These are phyloP conservation scores for Mycena kentingensis DNA, from an alignment of 768 basidiomycete species.

Conservation along the genomic window DNA sequence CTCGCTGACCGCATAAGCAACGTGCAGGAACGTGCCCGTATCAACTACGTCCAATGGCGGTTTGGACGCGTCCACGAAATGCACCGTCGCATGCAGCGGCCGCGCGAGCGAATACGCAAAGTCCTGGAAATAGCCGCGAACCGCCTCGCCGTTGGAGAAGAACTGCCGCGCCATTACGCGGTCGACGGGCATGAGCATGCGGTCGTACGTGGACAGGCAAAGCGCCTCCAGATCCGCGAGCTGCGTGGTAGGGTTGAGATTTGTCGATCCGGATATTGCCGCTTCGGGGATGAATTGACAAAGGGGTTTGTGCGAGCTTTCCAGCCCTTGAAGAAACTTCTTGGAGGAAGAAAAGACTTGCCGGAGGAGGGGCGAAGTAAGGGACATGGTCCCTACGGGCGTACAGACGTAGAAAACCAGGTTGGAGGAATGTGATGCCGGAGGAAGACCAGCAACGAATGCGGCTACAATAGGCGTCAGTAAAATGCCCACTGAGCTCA, in stretches of 20 bases:
- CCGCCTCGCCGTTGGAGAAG: slow-evolving; percentile 39
- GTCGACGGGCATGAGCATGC: slow-evolving; percentile 61
- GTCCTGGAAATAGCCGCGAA: slow-evolving; percentile 58
- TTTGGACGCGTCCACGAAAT: slow-evolving; percentile 42
- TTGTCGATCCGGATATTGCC: slow-evolving; percentile 48
- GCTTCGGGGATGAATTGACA: slow-evolving; percentile 78
- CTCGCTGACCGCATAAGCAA: slow-evolving; percentile 67
- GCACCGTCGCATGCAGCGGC: slow-evolving; percentile 39
- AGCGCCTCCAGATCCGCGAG: slow-evolving; percentile 50
- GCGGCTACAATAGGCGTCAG: slow-evolving; percentile 38
- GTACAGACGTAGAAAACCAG: slow-evolving; percentile 71
- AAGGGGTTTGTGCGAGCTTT: slow-evolving; percentile 51
- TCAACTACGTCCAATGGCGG: slow-evolving; percentile 48
- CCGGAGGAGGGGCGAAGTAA: slow-evolving; percentile 68
- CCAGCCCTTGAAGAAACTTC: slow-evolving; percentile 50
- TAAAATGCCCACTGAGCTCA: not conserved
- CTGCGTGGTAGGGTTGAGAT: slow-evolving; percentile 41
- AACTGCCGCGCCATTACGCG: slow-evolving; percentile 61
- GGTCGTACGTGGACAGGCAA: slow-evolving; percentile 70
- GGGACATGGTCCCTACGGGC: slow-evolving; percentile 59
- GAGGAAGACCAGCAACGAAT: slow-evolving; percentile 48
- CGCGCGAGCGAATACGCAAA: slow-evolving; percentile 51
- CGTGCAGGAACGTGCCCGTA: slow-evolving; percentile 67
- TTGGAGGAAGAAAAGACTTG: slow-evolving; percentile 67
- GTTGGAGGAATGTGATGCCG: slow-evolving; percentile 33